Evolutionary conservation across 257 asterid genomes (phyloP).

Genomic region (Solanum phureja): DNA sequence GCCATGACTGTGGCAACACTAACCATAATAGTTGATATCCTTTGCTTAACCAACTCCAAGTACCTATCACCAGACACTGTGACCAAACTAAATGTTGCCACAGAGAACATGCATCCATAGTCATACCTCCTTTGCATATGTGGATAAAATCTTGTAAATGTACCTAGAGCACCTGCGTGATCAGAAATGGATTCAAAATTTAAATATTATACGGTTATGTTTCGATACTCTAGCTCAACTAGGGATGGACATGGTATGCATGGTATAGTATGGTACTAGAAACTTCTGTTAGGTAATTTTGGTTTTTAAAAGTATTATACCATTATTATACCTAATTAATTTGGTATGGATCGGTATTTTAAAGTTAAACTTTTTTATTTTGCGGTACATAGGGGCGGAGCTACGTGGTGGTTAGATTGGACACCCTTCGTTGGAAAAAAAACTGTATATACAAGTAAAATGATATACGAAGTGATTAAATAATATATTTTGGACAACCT

Average conservation of each 20-base stretch:
- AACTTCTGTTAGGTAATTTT: background rate
- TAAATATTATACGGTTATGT: rapidly evolving
- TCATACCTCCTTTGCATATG: constrained; percentile 51
- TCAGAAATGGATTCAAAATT: background rate
- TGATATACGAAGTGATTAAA: no score
- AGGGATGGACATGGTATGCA: background rate
- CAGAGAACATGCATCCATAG: constrained; percentile 60
- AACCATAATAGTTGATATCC: constrained; percentile 50
- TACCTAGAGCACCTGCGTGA: constrained; percentile 35
- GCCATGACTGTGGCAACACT: constrained; percentile 52
- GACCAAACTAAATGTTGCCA: constrained; percentile 60
- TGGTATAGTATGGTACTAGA: background rate
- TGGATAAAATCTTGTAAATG: constrained; percentile 60
- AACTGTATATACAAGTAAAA: no score
- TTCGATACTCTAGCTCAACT: background rate
- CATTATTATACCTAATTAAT: background rate
- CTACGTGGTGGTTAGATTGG: no score
- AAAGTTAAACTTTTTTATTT: background rate
- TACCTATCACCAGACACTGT: constrained; percentile 68
- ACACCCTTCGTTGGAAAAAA: no score
- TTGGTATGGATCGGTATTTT: background rate
- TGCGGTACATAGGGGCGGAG: no score
- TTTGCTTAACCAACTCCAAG: constrained; percentile 40
- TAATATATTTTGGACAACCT: no score
- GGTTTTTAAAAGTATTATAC: background rate